Evolutionary conservation across 73 alveolate species (phyloP).

Genomic region (Tetrahymena borealis): DNA sequence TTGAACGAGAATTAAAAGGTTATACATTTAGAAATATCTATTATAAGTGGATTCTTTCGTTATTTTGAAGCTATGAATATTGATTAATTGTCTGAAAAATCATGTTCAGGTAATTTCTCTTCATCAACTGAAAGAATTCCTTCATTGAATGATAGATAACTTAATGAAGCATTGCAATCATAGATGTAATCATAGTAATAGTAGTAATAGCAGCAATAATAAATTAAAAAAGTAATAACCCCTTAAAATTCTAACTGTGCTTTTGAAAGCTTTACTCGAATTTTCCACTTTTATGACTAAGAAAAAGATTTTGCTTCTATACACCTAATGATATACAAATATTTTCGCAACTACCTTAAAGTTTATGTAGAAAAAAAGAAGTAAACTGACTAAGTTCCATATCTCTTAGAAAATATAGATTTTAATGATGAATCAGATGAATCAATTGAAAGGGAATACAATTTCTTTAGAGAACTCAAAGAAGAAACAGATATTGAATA

Average conservation of each 20-base stretch:
- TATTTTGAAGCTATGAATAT: not conserved
- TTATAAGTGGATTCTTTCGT: not conserved
- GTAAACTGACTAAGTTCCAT: not conserved
- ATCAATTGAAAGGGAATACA: not conserved
- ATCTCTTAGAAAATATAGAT: not conserved
- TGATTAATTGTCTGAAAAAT: not conserved
- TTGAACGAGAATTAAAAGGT: not conserved
- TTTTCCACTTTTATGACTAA: not conserved
- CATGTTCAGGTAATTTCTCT: not conserved
- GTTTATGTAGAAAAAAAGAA: not conserved
- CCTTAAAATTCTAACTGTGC: not conserved
- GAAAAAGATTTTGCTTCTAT: not conserved
- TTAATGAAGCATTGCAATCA: not conserved
- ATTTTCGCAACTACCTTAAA: not conserved
- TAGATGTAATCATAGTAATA: not conserved
- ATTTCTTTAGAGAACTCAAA: not conserved
- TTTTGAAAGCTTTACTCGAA: not conserved
- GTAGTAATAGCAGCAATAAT: not conserved
- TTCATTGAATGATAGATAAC: not conserved
- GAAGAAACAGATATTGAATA: not conserved
- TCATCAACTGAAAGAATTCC: not conserved
- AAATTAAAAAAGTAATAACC: not conserved
- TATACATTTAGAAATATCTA: not conserved
- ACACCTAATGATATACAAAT: not conserved
- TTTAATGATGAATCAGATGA: not conserved